Percentiles rank a stretch among this genome's conserved stretches.
Evolutionary conservation across 768 basidiomycete genomes (phyloP).

Genomic region (Phaeotremella fagi): DNA sequence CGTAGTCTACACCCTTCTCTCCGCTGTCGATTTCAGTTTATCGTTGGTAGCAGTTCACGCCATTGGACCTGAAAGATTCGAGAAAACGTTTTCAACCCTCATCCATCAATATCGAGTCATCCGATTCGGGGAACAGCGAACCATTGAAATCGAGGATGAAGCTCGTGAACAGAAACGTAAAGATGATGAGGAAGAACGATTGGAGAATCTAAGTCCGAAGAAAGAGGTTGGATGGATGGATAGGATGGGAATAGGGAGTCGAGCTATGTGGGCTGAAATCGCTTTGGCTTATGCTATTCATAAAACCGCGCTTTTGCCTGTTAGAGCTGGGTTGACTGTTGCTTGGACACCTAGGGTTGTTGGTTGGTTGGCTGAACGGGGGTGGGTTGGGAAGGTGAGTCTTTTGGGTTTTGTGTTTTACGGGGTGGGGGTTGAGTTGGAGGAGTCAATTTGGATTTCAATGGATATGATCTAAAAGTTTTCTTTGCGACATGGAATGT

Average conservation of each 20-base stretch:
- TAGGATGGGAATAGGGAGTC: slow-evolving; percentile 51
- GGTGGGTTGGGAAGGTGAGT: slow-evolving; percentile 61
- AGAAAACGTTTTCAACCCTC: slow-evolving; percentile 55
- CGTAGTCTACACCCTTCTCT: slow-evolving; percentile 75
- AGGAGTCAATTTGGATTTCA: too few species aligned
- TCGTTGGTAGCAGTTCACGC: slow-evolving; percentile 79
- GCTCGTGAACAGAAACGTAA: slow-evolving; percentile 16
- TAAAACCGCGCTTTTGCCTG: slow-evolving; percentile 85
- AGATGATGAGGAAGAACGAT: slow-evolving; percentile 11
- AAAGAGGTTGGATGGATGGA: slow-evolving; percentile 8
- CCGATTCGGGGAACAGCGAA: slow-evolving; percentile 30
- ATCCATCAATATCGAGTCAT: slow-evolving; percentile 42
- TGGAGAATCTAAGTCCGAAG: slow-evolving; percentile 3
- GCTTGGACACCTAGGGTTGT: slow-evolving; percentile 81
- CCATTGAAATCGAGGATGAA: slow-evolving; percentile 11
- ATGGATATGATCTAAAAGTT: too few species aligned
- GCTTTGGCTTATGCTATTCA: slow-evolving; percentile 91
- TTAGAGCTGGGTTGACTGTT: slow-evolving; percentile 83
- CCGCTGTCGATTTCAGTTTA: slow-evolving; percentile 73
- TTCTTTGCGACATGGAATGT: too few species aligned
- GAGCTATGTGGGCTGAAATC: slow-evolving; percentile 85
- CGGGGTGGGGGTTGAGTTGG: too few species aligned
- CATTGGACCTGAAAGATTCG: slow-evolving; percentile 85
- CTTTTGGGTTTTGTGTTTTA: not conserved
- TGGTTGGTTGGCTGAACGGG: slow-evolving; percentile 68